Evolutionary conservation across 352 stramenopile genomes (phyloP).

Genomic region (Lagenidium giganteum): DNA sequence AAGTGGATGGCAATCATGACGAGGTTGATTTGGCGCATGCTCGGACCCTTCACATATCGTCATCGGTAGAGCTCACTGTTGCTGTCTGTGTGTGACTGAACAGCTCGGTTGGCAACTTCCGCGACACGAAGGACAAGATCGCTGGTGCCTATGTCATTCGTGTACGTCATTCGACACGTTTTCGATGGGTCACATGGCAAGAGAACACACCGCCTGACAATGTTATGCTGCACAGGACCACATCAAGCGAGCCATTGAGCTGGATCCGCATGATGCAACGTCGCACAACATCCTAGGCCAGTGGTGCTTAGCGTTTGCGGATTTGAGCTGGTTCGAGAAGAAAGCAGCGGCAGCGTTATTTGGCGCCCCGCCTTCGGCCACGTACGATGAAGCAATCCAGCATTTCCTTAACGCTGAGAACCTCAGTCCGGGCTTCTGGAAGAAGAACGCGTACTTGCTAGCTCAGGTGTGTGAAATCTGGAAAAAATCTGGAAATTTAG

Average conservation of each 20-base stretch:
- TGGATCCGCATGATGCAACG: conserved; percentile 56
- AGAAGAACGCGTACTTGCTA: conserved; percentile 69
- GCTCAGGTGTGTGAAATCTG: too few relatives aligned
- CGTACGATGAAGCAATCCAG: conserved; percentile 57
- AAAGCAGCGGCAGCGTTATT: conserved; percentile 57
- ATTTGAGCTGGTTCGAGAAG: conserved; percentile 77
- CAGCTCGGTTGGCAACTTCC: conserved; percentile 52
- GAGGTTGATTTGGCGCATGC: too few relatives aligned
- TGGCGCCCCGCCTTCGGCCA: conserved; percentile 40
- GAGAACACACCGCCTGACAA: too few relatives aligned
- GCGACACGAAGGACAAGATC: conserved; percentile 66
- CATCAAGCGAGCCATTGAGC: conserved; percentile 59
- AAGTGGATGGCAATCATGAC: conserved; percentile 80
- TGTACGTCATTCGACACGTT: too few relatives aligned
- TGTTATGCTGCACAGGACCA: too few relatives aligned
- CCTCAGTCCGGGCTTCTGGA: conserved; percentile 67
- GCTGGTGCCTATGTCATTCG: conserved; percentile 62
- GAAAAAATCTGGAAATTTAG: too few relatives aligned
- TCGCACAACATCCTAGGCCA: conserved; percentile 69
- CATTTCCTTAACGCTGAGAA: conserved; percentile 52
- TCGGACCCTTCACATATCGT: too few relatives aligned
- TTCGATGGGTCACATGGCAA: too few relatives aligned
- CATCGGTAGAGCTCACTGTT: too few relatives aligned
- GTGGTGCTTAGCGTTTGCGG: conserved; percentile 74
- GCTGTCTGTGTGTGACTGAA: too few relatives aligned